Percentiles rank a stretch among this genome's conserved stretches.
Evolutionary conservation across 2,329 filamentous ascomycete species (phyloP).

Genomic region (Ceratocystis cacaofunesta): DNA sequence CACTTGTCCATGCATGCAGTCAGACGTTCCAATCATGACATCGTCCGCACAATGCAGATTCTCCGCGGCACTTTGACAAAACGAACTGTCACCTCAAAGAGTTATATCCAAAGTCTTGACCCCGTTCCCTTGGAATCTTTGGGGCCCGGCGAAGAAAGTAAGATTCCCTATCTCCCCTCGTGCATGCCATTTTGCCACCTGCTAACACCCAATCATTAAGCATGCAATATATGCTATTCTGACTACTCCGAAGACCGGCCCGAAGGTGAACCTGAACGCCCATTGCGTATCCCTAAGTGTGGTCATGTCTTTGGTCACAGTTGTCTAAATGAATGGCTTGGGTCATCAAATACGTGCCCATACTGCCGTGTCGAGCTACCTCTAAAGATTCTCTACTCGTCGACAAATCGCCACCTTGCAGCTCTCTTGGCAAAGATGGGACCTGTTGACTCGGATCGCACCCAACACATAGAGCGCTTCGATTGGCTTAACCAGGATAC

Average conservation of each 20-base stretch:
- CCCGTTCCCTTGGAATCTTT: slow-evolving; percentile 33
- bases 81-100: slow-evolving; percentile 34
- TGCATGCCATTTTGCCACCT: neutral
- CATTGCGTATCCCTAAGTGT: slow-evolving; percentile 45
- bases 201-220: slow-evolving; percentile 24
- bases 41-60: slow-evolving; percentile 25
- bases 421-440: slow-evolving; percentile 6
- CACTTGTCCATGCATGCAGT: neutral
- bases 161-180: neutral
- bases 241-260: slow-evolving; percentile 42
- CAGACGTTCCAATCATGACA: slow-evolving; percentile 4
- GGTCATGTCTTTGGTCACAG: slow-evolving; percentile 49
- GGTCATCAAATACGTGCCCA: slow-evolving; percentile 46
- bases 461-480: slow-evolving; percentile 9
- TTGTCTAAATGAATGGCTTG: slow-evolving; percentile 52
- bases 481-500: slow-evolving; percentile 10
- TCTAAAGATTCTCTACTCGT: slow-evolving; percentile 26
- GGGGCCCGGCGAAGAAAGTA: slow-evolving; percentile 23
- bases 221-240: slow-evolving; percentile 50
- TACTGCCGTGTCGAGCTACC: slow-evolving; percentile 49
- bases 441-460: slow-evolving; percentile 3
- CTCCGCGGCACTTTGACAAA: slow-evolving; percentile 30
- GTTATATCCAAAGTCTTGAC: slow-evolving; percentile 33
- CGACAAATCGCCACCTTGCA: slow-evolving; percentile 9
- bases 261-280: slow-evolving; percentile 42